phyloP scores from a whole-genome alignment of 2,329 filamentous ascomycete species.

The Botrytis byssoidea region DNA sequence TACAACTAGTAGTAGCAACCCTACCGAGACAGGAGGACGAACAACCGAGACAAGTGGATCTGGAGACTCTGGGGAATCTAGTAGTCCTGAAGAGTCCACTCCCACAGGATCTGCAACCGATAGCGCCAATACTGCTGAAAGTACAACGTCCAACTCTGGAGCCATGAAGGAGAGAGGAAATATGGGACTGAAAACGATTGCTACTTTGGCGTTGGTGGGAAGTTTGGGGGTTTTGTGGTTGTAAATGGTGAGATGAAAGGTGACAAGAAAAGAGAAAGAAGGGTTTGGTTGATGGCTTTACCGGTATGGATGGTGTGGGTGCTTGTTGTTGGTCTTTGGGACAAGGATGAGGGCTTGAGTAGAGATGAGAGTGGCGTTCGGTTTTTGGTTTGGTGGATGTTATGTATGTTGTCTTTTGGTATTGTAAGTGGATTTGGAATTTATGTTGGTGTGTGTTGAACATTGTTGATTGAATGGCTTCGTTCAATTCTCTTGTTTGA shows the following conservation, averaged over 20 bases:
- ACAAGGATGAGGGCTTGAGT: background rate
- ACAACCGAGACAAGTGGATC: background rate
- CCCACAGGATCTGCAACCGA: background rate
- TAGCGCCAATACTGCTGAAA: background rate
- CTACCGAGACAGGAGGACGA: background rate
- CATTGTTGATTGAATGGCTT: background rate
- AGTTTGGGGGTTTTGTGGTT: constrained; percentile 17
- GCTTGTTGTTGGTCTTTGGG: background rate
- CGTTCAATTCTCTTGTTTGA: background rate
- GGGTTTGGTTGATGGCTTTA: constrained; percentile 1
- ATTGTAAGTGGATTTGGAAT: background rate
- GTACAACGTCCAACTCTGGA: background rate
- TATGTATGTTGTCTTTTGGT: constrained; percentile 8
- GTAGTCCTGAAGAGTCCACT: background rate
- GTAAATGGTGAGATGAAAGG: background rate
- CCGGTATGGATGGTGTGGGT: constrained; percentile 7
- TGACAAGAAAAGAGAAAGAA: background rate
- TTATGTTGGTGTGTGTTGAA: background rate
- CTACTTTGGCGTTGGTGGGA: constrained; percentile 1
- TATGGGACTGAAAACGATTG: constrained; percentile 5
- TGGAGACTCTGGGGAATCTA: background rate
- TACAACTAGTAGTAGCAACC: background rate
- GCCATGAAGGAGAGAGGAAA: background rate
- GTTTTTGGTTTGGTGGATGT: constrained; percentile 4
- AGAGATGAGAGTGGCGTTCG: constrained; percentile 2